A percentile compares a stretch with the other conserved stretches of the same genome.
Evolutionary conservation across 2,329 filamentous ascomycete species (phyloP).

Genomic region (Pestalotiopsis sp.): DNA sequence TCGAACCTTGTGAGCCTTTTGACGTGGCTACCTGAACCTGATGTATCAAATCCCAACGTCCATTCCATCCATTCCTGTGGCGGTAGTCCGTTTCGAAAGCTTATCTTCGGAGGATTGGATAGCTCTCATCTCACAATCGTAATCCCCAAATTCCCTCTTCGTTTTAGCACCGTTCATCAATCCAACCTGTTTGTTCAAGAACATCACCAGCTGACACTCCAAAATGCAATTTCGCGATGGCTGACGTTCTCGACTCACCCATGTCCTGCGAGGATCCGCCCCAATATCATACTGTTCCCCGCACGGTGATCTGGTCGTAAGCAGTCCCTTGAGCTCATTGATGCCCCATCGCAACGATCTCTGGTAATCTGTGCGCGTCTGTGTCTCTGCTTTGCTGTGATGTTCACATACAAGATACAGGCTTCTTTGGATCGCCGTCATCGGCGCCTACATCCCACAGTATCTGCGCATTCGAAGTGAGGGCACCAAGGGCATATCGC

Average conservation of each 20-base stretch:
- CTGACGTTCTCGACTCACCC: neutral
- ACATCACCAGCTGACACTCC: neutral
- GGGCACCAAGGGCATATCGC: conserved; percentile 18
- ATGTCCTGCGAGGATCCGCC: conserved; percentile 14
- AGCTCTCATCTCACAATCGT: neutral
- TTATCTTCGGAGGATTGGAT: neutral
- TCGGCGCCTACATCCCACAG: conserved; percentile 17
- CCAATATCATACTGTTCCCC: conserved; percentile 13
- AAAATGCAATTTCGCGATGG: conserved; percentile 7
- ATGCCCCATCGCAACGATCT: neutral
- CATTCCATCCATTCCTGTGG: neutral
- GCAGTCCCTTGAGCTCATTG: neutral
- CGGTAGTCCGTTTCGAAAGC: neutral
- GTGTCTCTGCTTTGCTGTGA: neutral
- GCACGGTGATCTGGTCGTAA: conserved; percentile 18
- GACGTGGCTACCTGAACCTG: neutral
- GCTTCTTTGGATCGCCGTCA: conserved; percentile 14
- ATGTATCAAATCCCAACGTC: neutral
- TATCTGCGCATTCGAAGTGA: conserved; percentile 7
- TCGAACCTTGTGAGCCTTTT: neutral
- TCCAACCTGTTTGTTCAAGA: neutral
- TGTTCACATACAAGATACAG: conserved; percentile 4
- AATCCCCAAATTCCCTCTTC: neutral
- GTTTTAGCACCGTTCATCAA: neutral
- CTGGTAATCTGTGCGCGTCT: neutral